Evolutionary conservation across 202 grass and related monocot species (phyloP), one percentile per base, ranked within the genome.

Genomic region (Bolboschoenoplectus hybrid): DNA sequence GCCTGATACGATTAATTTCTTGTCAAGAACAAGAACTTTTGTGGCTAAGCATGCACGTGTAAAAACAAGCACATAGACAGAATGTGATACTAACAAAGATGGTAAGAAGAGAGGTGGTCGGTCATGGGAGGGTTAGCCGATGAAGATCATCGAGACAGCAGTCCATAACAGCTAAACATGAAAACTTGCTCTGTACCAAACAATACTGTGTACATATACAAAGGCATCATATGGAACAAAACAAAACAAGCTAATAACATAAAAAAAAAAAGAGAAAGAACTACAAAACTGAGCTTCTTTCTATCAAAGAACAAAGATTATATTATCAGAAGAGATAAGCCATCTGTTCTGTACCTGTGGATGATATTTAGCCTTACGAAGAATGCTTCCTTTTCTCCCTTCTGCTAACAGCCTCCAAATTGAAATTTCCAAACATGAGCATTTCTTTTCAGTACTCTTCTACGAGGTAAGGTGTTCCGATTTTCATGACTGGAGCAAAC

Each of bases 401-500:
- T 78, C 70, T 74, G 70, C 70, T 44, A 43, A 8, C 12, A 20
- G 41, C n/a, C n/a, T 50, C 8, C 19, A 39, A 13, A 47, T 9
- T 72, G 16, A 72, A 73, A 8, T 49, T 73, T 44, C 69, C 43
- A 74, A 74, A 74, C 45, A 32, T 49, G 43, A 74, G 46, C 17
- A 3, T 51, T 41, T 40, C 35, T 79, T 58, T 41, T n/a, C 9
- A 55, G 35, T 79, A 79, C 52, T 41, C 14, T 9, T 79, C 52
- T 56, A 79, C 32, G 60, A 41, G 52, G 14, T 79, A 79, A 58
- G 74, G 39, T 9, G 47, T 63, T 72, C 51, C 4, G 74, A 67
- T 84, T 13, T 68, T 95, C 86, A 91, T 88, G 89, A 90, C 80
- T 88, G 89, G 86, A 96, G 97, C 63, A 99, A 89, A n/a, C 97